phyloP scores from a whole-genome alignment of 2,329 filamentous ascomycete genomes.

The Cyphellophora europaea region DNA sequence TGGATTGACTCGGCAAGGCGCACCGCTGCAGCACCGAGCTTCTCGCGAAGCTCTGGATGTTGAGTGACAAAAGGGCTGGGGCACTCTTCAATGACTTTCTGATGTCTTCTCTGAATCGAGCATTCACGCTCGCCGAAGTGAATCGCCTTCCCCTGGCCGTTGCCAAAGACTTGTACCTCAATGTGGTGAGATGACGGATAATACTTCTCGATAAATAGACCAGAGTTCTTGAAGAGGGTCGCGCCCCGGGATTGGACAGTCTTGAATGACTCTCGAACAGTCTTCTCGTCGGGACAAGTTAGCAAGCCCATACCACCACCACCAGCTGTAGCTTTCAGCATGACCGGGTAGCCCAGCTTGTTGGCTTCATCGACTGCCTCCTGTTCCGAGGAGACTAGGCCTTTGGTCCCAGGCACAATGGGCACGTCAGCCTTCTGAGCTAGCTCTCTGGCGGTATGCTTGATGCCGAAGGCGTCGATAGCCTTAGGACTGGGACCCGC shows the following conservation, averaged over 20 bases:
- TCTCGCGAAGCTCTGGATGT: constrained; percentile 51
- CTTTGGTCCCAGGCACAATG: constrained; percentile 45
- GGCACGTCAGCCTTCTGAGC: constrained; percentile 44
- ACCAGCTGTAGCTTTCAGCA: constrained; percentile 71
- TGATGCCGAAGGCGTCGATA: constrained; percentile 50
- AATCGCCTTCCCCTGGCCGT: constrained; percentile 67
- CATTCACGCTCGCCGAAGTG: constrained; percentile 84
- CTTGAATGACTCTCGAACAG: constrained; percentile 61
- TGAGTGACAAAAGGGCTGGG: constrained; percentile 59
- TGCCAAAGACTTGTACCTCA: constrained; percentile 85
- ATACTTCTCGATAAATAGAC: constrained; percentile 78
- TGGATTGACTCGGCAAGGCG: constrained; percentile 47
- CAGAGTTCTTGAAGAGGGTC: constrained; percentile 73
- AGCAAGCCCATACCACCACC: constrained; percentile 81
- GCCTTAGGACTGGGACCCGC: constrained; percentile 47
- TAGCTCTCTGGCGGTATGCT: constrained; percentile 47
- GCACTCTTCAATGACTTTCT: constrained; percentile 86
- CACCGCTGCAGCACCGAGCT: constrained; percentile 59
- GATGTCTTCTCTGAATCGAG: constrained; percentile 75
- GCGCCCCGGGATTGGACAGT: constrained; percentile 67
- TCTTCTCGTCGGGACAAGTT: constrained; percentile 57
- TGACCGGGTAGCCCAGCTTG: constrained; percentile 46
- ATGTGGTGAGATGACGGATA: constrained; percentile 73
- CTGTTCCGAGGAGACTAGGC: constrained; percentile 38
- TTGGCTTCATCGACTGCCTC: constrained; percentile 36